Base-by-base conservation (phyloP, 2,329 filamentous ascomycete genomes). In the Sarocladiaceae sp. region DNA sequence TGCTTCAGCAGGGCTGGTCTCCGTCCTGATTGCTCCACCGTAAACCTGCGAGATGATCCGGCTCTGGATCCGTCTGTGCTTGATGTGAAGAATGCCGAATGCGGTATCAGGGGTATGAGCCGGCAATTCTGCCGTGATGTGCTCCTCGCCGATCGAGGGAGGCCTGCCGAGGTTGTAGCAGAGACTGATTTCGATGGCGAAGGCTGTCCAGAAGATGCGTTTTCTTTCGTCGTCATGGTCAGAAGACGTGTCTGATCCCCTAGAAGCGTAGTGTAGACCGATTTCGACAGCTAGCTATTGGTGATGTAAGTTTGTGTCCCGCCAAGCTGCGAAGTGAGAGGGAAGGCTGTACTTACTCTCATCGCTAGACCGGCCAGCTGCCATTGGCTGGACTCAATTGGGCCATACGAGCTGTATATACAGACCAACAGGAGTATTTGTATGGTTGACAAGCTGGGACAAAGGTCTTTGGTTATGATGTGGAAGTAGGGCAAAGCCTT, bases 81-180 rank as follows among this genome's bases (percentile, higher is more conserved):
- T 8, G 15, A 33, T 8, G 15, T 33, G 29, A 15, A 10, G 29
- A 10, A 33, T 33, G 10, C 10, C 29, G 29, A 33, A 15, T 15
- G 15, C 8, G 10, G 29, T 33, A 10, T 15, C 29, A 33, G 29
- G 15, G 29, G 8, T 15, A 15, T 15, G 8, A 15, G 8, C 29
- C 8, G 15, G 29, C 8, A 15, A 15, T 8, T 33, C 15, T 8
- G 15, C 15, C 10, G 29, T 33, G 8, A 33, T 33, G 29, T 33
- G 29, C 29, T 8, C 8, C 10, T 33, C 29, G 15, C 15, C 29
- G 10, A 33, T 10, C 10, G 10, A 10, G 8, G 29, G 54, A 15
- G 54, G 54, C 2, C 54, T 51, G 2, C 54, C 54, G 4, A 55
- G 11, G 40, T 55, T 55, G 47, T 51, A 55, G 2, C 51, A 47